Evolutionary conservation across 2,329 filamentous ascomycete species (phyloP).

Genomic region (Microsporum ferrugineum): DNA sequence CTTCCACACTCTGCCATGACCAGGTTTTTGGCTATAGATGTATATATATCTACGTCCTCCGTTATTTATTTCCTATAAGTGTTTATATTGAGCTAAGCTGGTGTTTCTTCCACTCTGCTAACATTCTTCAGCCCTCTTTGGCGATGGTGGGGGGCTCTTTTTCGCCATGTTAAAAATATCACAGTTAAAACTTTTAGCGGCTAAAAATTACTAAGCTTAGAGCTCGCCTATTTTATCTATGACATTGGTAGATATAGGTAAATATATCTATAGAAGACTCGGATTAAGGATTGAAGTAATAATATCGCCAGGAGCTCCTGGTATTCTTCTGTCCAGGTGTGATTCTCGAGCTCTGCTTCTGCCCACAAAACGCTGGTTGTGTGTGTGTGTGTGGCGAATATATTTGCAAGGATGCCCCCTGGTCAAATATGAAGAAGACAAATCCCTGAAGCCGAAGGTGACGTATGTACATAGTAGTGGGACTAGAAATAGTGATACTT

Average conservation of each 20-base stretch:
- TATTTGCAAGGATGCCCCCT: not conserved
- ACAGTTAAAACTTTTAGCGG: not conserved
- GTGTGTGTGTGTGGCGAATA: not conserved
- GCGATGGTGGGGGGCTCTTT: not conserved
- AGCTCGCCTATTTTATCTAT: not conserved
- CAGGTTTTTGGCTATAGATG: not conserved
- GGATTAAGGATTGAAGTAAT: not conserved
- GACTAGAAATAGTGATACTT: not conserved
- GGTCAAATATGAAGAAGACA: not conserved
- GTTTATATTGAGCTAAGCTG: too few species aligned
- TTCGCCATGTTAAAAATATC: conserved; percentile 42
- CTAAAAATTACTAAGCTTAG: not conserved
- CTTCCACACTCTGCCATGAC: not conserved
- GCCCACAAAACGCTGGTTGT: not conserved
- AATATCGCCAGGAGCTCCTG: not conserved
- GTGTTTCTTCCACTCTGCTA: too few species aligned
- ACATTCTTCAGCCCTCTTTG: too few species aligned
- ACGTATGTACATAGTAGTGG: not conserved
- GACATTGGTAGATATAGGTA: not conserved
- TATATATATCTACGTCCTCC: too few species aligned
- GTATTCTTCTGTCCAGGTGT: not conserved
- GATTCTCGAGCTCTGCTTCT: not conserved
- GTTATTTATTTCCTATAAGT: too few species aligned
- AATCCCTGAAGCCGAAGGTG: not conserved
- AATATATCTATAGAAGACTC: not conserved